Percentiles rank a stretch among this genome's conserved stretches.
Evolutionary conservation across 2,329 filamentous ascomycete species (phyloP).

Genomic region (Conoideocrella luteorostrata): DNA sequence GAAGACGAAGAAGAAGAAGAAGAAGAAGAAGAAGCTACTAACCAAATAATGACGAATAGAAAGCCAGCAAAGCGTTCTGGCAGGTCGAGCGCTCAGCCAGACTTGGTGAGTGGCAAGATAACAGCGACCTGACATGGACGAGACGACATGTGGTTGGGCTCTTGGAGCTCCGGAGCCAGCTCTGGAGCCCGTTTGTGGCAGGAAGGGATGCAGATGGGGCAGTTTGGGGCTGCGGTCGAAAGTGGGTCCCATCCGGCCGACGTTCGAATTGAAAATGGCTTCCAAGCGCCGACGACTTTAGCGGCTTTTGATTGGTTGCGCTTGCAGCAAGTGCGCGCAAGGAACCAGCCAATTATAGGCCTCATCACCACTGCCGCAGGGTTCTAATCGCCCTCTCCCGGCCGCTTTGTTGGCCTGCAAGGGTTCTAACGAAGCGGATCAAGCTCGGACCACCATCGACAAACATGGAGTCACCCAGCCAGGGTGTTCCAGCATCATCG

Average conservation of each 20-base stretch:
- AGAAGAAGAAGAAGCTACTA: not conserved
- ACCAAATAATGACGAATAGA: not conserved
- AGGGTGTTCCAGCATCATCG: conserved; percentile 2
- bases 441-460: conserved; percentile 2
- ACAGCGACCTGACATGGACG: conserved; percentile 5
- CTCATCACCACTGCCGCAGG: conserved; percentile 27
- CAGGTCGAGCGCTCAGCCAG: not conserved
- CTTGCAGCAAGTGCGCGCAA: conserved; percentile 19
- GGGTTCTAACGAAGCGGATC: not conserved
- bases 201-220: not conserved
- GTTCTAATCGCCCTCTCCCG: conserved; percentile 26
- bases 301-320: conserved; percentile 29
- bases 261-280: conserved; percentile 25
- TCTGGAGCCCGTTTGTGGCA: conserved; percentile 6
- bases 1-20: no score
- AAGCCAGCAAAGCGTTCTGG: not conserved
- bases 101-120: not conserved
- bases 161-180: no score
- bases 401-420: conserved; percentile 5
- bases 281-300: conserved; percentile 27
- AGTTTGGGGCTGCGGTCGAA: conserved; percentile 19
- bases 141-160: conserved; percentile 27
- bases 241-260: conserved; percentile 18
- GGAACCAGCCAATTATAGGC: conserved; percentile 25
- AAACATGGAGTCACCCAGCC: no score